These are phyloP conservation scores for Lichtheimia corymbifera DNA, from an alignment of 371 early-diverging fungal genomes.

Conservation along the genomic window DNA sequence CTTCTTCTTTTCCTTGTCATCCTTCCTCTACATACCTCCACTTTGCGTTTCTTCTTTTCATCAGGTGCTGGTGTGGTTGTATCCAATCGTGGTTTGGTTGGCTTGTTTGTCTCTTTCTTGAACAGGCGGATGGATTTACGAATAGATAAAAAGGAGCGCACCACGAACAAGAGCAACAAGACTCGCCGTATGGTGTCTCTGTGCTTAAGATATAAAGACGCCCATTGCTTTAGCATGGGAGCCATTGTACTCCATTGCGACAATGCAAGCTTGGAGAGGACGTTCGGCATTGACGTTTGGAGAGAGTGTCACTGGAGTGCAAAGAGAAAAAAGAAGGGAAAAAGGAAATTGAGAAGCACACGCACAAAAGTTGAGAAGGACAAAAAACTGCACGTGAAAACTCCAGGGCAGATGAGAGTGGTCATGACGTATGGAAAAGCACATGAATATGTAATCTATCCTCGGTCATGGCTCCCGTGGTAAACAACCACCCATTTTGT, in stretches of 20 bases:
- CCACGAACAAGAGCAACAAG: slow-evolving; percentile 39
- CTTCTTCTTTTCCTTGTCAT: background rate
- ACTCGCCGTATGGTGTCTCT: slow-evolving; percentile 44
- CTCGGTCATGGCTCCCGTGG: too few species aligned
- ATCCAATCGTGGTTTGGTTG: slow-evolving; percentile 6
- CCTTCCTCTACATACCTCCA: slow-evolving; percentile 26
- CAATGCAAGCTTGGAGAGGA: slow-evolving; percentile 9
- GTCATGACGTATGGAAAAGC: too few species aligned
- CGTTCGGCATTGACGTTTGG: slow-evolving; percentile 5
- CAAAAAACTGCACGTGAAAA: slow-evolving; percentile 3
- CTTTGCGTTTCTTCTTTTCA: slow-evolving; percentile 32
- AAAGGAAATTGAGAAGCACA: background rate
- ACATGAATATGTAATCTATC: too few species aligned
- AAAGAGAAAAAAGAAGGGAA: background rate
- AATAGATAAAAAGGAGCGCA: slow-evolving; percentile 41
- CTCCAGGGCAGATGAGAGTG: too few species aligned
- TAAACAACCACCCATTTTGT: too few species aligned
- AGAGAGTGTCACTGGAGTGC: background rate
- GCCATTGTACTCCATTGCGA: slow-evolving; percentile 10
- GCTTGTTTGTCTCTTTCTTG: slow-evolving; percentile 24
- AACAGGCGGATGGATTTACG: slow-evolving; percentile 21
- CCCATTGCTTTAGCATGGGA: slow-evolving; percentile 14
- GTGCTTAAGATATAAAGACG: slow-evolving; percentile 19
- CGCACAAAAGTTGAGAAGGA: slow-evolving; percentile 5
- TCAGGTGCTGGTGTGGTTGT: slow-evolving; percentile 8